Evolutionary conservation across 2,329 filamentous ascomycete genomes (phyloP).

Genomic region (Fusarium virguliforme): DNA sequence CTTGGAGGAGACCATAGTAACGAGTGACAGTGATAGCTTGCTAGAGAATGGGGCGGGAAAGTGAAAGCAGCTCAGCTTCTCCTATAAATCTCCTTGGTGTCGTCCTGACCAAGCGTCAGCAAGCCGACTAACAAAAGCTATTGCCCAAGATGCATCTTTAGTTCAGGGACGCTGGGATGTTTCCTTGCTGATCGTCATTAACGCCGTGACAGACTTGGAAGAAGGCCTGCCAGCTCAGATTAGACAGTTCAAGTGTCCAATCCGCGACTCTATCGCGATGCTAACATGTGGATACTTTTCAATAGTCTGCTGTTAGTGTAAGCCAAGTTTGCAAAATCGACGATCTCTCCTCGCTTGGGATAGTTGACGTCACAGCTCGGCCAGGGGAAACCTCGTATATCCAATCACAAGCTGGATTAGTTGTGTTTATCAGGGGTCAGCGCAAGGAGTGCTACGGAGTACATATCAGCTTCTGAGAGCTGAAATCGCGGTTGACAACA

Average conservation of each 20-base stretch:
- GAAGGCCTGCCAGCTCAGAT: background rate
- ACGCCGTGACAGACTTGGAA: background rate
- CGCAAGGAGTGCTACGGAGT: background rate
- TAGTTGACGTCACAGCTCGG: constrained; percentile 1
- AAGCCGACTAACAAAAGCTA: constrained; percentile 4
- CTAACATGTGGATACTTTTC: constrained; percentile 2
- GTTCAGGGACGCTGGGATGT: constrained; percentile 1
- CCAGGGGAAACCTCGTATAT: background rate
- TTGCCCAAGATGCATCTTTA: constrained; percentile 4
- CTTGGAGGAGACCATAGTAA: constrained; percentile 1
- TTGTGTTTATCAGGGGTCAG: background rate
- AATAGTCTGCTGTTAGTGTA: background rate
- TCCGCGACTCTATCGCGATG: background rate
- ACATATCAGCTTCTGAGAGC: background rate
- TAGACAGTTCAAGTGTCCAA: background rate
- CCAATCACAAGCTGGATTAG: background rate
- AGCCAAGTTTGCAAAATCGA: background rate
- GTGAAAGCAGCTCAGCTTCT: background rate
- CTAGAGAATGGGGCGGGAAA: too few relatives aligned
- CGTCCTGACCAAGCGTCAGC: background rate
- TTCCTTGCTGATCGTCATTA: constrained; percentile 5
- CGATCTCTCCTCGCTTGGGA: background rate
- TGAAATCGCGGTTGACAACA: background rate
- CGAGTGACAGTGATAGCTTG: background rate
- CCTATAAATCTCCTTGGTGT: background rate